phyloP scores from a whole-genome alignment of 192 early-diverging fungal species.

The Radiomyces spectabilis region DNA sequence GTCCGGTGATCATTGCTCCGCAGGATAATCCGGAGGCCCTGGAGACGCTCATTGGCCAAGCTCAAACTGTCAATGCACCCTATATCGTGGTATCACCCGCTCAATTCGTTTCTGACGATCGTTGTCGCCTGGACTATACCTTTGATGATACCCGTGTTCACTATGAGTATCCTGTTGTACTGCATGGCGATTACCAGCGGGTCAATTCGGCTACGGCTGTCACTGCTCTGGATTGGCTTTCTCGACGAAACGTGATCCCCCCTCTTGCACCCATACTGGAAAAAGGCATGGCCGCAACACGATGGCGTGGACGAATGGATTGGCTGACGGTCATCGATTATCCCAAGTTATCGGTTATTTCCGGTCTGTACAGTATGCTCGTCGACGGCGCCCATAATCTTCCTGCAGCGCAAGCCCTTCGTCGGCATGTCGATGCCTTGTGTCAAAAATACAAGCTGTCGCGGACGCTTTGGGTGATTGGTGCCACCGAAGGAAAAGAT shows the following conservation, averaged over 20 bases:
- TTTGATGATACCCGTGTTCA: background rate
- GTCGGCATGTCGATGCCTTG: conserved; percentile 53
- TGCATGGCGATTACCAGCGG: conserved; percentile 74
- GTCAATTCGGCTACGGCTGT: conserved; percentile 74
- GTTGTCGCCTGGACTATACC: background rate
- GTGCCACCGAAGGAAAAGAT: conserved; percentile 64
- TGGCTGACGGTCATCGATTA: conserved; percentile 27
- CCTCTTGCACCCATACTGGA: conserved; percentile 36
- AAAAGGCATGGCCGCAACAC: conserved; percentile 55
- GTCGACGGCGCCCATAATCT: conserved; percentile 91
- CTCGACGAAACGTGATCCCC: background rate
- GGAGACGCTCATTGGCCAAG: conserved; percentile 23
- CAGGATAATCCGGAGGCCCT: conserved; percentile 44
- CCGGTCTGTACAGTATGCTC: conserved; percentile 43
- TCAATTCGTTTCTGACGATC: background rate
- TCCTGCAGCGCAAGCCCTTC: conserved; percentile 58
- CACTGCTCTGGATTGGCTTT: conserved; percentile 37
- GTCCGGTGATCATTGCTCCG: conserved; percentile 39
- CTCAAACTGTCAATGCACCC: background rate
- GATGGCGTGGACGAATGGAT: conserved; percentile 84
- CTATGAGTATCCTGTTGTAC: conserved; percentile 40
- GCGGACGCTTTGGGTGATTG: conserved; percentile 71
- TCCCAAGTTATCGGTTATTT: conserved; percentile 3
- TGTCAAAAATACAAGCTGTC: background rate
- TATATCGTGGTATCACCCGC: too few relatives aligned